phyloP scores from a whole-genome alignment of 768 basidiomycete genomes.

The Butyriboletus loyo region DNA sequence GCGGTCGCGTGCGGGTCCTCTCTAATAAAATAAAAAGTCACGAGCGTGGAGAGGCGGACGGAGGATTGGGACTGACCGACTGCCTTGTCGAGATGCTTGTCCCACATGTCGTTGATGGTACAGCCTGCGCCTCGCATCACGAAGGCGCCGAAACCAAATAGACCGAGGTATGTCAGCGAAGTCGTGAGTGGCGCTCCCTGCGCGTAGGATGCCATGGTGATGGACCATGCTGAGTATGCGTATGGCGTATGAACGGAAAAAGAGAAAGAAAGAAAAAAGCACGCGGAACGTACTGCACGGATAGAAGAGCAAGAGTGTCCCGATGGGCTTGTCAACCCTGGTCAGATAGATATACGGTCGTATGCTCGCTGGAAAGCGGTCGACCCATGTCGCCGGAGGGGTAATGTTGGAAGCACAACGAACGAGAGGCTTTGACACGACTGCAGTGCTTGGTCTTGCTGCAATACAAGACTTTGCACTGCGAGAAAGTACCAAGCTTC shows the following conservation, averaged over 20 bases:
- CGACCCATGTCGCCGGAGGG: constrained; percentile 56
- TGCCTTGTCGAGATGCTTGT: constrained; percentile 83
- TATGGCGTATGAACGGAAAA: background rate
- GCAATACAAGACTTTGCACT: background rate
- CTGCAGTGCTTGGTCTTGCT: background rate
- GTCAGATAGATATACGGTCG: constrained; percentile 84
- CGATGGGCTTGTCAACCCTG: constrained; percentile 95
- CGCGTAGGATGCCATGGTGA: constrained; percentile 93
- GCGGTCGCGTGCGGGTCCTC: constrained; percentile 82
- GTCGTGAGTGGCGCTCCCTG: constrained; percentile 60
- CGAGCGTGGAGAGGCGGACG: background rate
- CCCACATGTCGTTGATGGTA: constrained; percentile 99
- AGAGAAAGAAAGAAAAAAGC: background rate
- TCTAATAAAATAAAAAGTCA: constrained; percentile 42
- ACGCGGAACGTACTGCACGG: constrained; percentile 93
- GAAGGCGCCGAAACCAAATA: constrained; percentile 88
- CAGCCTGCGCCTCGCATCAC: constrained; percentile 98
- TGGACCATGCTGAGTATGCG: constrained; percentile 79
- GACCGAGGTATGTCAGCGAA: constrained; percentile 69
- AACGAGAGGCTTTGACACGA: constrained; percentile 4
- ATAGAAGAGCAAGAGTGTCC: constrained; percentile 86
- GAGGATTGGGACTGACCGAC: constrained; percentile 56
- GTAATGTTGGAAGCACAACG: constrained; percentile 15
- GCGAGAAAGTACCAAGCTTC: background rate
- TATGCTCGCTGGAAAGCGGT: constrained; percentile 53